Conservation (phyloP, 2,329 filamentous ascomycete species). For the Colletotrichum sp. region DNA sequence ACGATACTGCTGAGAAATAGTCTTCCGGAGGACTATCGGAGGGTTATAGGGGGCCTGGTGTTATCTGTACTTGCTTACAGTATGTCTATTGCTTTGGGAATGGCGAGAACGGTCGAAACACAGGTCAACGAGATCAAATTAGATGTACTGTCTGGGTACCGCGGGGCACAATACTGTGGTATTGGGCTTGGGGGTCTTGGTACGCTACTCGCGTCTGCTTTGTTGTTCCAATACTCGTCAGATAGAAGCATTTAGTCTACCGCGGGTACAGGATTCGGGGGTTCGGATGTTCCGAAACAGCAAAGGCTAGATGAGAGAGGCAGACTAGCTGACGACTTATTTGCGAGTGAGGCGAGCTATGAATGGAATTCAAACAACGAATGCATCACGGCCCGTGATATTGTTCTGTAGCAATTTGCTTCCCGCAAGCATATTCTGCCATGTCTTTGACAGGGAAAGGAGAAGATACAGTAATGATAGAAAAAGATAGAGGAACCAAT, state of each 20-base stretch:
- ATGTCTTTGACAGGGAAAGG: neutral
- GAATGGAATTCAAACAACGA: neutral
- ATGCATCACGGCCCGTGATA: neutral
- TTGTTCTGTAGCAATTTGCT: neutral
- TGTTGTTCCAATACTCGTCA: neutral
- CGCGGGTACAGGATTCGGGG: neutral
- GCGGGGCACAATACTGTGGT: slow-evolving; percentile 44
- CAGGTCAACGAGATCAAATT: slow-evolving; percentile 30
- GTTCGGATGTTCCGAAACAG: neutral
- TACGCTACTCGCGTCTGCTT: neutral
- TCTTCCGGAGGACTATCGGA: slow-evolving; percentile 47
- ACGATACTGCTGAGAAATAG: slow-evolving; percentile 63
- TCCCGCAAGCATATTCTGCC: neutral
- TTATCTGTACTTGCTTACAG: slow-evolving; percentile 71
- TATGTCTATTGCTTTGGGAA: slow-evolving; percentile 67
- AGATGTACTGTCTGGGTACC: slow-evolving; percentile 35
- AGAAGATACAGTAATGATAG: neutral
- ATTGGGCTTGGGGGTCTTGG: slow-evolving; percentile 33
- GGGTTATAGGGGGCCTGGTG: slow-evolving; percentile 57
- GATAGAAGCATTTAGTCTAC: neutral
- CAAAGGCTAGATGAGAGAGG: neutral
- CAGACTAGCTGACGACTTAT: neutral
- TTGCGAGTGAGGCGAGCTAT: neutral
- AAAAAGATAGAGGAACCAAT: neutral
- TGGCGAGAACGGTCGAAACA: slow-evolving; percentile 67